Percentiles rank a stretch among this genome's conserved stretches.
These are phyloP conservation scores for Cicer cuneatum DNA, from an alignment of 306 rosid genomes.

Conservation along the genomic window DNA sequence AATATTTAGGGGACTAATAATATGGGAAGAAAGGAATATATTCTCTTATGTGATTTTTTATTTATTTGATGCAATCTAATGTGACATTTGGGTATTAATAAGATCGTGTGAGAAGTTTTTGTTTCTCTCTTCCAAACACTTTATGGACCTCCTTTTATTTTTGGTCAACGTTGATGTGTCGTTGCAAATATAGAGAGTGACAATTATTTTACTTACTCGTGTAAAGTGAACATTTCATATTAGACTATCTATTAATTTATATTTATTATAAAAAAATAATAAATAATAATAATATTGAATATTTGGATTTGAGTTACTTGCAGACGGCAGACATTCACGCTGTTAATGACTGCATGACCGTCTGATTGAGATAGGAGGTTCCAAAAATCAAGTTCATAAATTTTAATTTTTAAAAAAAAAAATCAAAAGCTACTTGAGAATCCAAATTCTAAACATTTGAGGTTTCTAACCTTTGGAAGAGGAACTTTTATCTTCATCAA, in stretches of 20 bases:
- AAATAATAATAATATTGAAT: too few species aligned
- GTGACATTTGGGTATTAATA: background rate
- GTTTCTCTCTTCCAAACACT: background rate
- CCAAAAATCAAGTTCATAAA: too few species aligned
- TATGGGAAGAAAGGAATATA: background rate
- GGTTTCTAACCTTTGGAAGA: conserved; percentile 64
- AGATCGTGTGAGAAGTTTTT: background rate
- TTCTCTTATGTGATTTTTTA: background rate
- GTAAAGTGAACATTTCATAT: background rate
- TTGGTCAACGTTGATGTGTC: background rate
- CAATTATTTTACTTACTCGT: background rate
- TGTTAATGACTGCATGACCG: too few species aligned
- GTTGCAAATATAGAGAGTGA: background rate
- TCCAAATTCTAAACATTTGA: background rate
- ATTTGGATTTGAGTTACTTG: too few species aligned
- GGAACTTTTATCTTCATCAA: conserved; percentile 58
- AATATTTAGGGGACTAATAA: background rate
- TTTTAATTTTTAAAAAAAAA: too few species aligned
- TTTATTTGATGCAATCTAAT: background rate
- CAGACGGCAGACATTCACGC: too few species aligned
- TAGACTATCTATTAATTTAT: background rate
- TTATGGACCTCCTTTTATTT: background rate
- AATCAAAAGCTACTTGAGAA: too few species aligned
- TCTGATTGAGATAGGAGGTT: too few species aligned
- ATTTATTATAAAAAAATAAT: background rate